Evolutionary conservation across 1,139 yeast genomes (phyloP), one percentile per base, ranked within the genome.

Genomic region (Hanseniaspora sp.): DNA sequence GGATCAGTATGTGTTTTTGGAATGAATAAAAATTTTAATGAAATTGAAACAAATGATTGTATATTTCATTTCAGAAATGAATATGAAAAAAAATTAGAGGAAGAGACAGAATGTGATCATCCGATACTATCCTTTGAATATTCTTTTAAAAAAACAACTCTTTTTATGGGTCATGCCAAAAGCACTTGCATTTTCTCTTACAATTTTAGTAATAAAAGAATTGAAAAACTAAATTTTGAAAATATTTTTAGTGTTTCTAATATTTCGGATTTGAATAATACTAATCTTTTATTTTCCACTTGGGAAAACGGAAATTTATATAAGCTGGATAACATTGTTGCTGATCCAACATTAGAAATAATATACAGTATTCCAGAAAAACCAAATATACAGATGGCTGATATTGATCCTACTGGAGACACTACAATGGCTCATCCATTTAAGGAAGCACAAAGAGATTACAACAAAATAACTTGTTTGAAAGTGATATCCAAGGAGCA

Each of bases 71-170:
- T 46, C n/a, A 8, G 28, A 23, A 35, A 8, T 12, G 18, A 12
- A 13, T 42, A 42, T 42, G n/a, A 12, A 7, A 30, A 42, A 42
- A 23, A 7, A 9, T 29, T 23, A 2, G 43, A 48, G 11, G 23
- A 33, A 13, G 43, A 51, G 17, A 35, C 41, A 13, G 53, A 51
- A n/a, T 43, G 53, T 18, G 53, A 51, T 29, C 53, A 51, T 51
- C 53, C 53, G 5, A 38, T 51, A 0, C 30, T 51, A 9, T 33
- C 18, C 3, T 29, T 51, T 18, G 17, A n/a, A n/a, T 29, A 48
- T 15, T 33, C 33, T 13, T 5, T 5, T 1, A 11, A 23, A 9
- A 18, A 33, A 1, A 3, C n/a, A 7, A 17, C 29, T 8, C 33
- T 41, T 5, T 34, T 37, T 15, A 49, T 44, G 12, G 48, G 48